phyloP scores from a whole-genome alignment of 345 rosid genomes.

The Garcia nutans region DNA sequence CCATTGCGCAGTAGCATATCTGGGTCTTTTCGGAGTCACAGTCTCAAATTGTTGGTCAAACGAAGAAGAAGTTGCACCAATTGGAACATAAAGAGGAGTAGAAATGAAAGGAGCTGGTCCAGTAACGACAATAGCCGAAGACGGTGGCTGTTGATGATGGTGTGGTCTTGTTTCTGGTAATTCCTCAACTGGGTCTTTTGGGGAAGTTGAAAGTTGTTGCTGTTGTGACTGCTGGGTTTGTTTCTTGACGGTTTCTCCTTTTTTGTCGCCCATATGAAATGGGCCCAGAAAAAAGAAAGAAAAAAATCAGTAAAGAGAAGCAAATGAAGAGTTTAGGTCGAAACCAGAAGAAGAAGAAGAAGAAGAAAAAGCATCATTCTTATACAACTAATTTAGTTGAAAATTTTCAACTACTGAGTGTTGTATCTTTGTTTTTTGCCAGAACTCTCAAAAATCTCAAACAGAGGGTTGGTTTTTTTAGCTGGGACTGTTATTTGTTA shows the following conservation, averaged over 20 bases:
- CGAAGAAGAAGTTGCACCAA: slow-evolving; percentile 48
- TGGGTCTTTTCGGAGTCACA: slow-evolving; percentile 65
- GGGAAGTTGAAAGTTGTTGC: slow-evolving; percentile 41
- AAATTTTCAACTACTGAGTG: too few species aligned
- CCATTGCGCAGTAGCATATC: slow-evolving; percentile 73
- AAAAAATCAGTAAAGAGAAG: not conserved
- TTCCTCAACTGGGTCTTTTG: slow-evolving; percentile 52
- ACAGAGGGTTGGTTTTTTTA: slow-evolving; percentile 1
- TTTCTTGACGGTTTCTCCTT: slow-evolving; percentile 55
- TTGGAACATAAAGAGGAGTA: slow-evolving; percentile 54
- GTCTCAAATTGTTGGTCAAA: slow-evolving; percentile 52
- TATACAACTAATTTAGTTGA: slow-evolving; percentile 22
- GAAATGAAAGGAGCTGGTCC: slow-evolving; percentile 44
- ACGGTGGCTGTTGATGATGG: slow-evolving; percentile 40
- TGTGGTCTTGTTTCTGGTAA: slow-evolving; percentile 39
- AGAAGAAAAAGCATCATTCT: slow-evolving; percentile 21
- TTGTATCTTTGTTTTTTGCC: not conserved
- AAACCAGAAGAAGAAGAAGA: slow-evolving; percentile 24
- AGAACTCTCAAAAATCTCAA: not conserved
- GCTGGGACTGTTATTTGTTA: not conserved
- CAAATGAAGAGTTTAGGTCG: slow-evolving; percentile 1
- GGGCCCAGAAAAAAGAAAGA: slow-evolving; percentile 23
- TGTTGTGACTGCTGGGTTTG: slow-evolving; percentile 35
- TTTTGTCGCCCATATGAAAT: slow-evolving; percentile 55
- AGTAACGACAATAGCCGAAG: slow-evolving; percentile 26